phyloP scores from a whole-genome alignment of 2,329 filamentous ascomycete genomes.

The Fusarium stilboides region DNA sequence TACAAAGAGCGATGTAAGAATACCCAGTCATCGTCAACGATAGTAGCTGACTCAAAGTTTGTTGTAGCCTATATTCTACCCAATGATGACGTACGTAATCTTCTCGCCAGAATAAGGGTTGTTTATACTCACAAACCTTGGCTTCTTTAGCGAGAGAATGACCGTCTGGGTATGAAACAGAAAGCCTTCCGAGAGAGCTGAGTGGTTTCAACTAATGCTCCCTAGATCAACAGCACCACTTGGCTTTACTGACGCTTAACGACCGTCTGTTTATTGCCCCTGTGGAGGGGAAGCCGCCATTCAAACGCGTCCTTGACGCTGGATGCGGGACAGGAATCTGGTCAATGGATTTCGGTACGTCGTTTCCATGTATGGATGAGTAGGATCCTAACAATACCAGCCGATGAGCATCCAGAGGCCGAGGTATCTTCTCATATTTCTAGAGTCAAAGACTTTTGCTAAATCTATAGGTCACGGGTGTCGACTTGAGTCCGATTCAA shows the following conservation, averaged over 20 bases:
- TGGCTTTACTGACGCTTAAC: conserved; percentile 42
- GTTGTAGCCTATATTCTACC: conserved; percentile 13
- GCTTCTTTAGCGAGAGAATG: too few species aligned
- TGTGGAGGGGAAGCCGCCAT: not conserved
- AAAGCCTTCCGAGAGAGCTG: too few species aligned
- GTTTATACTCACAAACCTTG: too few species aligned
- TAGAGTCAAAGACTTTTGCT: not conserved
- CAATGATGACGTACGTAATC: conserved; percentile 8
- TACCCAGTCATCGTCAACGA: too few species aligned
- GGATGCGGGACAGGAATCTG: conserved; percentile 49
- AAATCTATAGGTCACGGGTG: conserved; percentile 25
- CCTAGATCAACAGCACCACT: too few species aligned
- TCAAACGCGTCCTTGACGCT: conserved; percentile 43
- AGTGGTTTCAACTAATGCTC: too few species aligned
- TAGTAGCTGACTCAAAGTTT: too few species aligned
- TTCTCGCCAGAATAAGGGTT: too few species aligned
- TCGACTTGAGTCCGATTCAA: conserved; percentile 39
- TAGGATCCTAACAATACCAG: conserved; percentile 12
- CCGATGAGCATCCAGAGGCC: too few species aligned
- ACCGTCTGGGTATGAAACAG: too few species aligned
- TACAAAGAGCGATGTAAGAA: conserved; percentile 42
- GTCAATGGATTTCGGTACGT: conserved; percentile 45
- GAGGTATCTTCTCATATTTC: too few species aligned
- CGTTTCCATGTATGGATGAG: conserved; percentile 1
- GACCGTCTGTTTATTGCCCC: conserved; percentile 44